phyloP scores from a whole-genome alignment of 2,329 filamentous ascomycete genomes.

The Blastomyces emzantsi region DNA sequence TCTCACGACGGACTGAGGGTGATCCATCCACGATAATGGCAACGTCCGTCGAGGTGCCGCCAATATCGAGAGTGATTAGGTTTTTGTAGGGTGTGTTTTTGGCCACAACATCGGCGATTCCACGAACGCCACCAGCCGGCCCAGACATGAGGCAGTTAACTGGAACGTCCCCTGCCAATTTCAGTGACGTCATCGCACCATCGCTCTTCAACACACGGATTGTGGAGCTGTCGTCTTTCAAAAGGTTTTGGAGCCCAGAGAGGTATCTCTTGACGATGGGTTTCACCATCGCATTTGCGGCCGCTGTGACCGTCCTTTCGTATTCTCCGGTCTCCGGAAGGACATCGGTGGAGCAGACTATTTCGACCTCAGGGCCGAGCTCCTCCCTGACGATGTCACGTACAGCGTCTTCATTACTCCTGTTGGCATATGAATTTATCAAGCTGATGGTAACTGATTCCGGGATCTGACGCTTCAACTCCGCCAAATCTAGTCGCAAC shows the following conservation, averaged over 20 bases:
- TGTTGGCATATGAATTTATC: conserved; percentile 41
- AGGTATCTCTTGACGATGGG: conserved; percentile 42
- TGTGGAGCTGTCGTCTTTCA: conserved; percentile 35
- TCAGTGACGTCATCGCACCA: conserved; percentile 40
- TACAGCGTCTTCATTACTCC: conserved; percentile 35
- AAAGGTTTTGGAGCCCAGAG: conserved; percentile 31
- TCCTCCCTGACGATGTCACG: conserved; percentile 35
- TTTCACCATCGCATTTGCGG: conserved; percentile 42
- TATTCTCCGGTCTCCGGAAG: conserved; percentile 43
- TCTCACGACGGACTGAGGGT: conserved; percentile 40
- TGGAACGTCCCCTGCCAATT: conserved; percentile 38
- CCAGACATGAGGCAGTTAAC: conserved; percentile 45
- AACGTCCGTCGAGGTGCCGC: conserved; percentile 44
- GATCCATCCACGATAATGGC: conserved; percentile 39
- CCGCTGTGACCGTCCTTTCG: conserved; percentile 42
- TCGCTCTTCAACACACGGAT: conserved; percentile 43
- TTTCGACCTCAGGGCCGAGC: conserved; percentile 35
- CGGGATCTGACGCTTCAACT: conserved; percentile 33
- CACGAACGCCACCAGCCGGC: conserved; percentile 43
- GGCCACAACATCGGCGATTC: conserved; percentile 40
- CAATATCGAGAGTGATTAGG: conserved; percentile 44
- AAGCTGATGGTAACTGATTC: conserved; percentile 42
- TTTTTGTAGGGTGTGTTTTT: conserved; percentile 41
- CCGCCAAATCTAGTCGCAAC: conserved; percentile 32
- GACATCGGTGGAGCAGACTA: conserved; percentile 41